These are phyloP conservation scores for Diplogelasinospora grovesii DNA, from an alignment of 495 filamentous ascomycete genomes.

Conservation along the genomic window DNA sequence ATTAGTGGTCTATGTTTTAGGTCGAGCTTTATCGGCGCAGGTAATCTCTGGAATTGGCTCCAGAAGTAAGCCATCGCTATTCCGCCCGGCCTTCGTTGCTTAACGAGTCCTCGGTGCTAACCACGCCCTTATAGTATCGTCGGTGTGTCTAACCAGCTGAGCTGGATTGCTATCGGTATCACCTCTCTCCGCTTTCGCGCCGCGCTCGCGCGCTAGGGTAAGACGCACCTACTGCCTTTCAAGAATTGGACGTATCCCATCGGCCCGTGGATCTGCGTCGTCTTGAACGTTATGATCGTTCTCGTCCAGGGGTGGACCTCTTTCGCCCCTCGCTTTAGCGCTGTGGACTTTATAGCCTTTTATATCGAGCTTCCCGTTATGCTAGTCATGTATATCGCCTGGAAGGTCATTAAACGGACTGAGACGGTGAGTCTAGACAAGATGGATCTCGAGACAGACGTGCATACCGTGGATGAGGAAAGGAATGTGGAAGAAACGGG, in stretches of 20 bases:
- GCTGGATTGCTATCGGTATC: constrained; percentile 54
- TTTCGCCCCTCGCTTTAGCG: constrained; percentile 49
- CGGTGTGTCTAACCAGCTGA: constrained; percentile 57
- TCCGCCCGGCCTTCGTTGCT: too few relatives aligned
- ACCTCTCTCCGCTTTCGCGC: constrained; percentile 54
- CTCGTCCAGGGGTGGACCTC: constrained; percentile 54
- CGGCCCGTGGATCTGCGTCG: too few relatives aligned
- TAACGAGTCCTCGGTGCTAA: too few relatives aligned
- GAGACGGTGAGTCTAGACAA: constrained; percentile 42
- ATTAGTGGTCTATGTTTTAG: too few relatives aligned
- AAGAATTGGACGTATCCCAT: too few relatives aligned
- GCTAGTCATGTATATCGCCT: constrained; percentile 45
- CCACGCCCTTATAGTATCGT: constrained; percentile 52
- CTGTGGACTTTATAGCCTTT: constrained; percentile 51
- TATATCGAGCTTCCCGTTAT: constrained; percentile 57
- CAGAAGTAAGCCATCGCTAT: too few relatives aligned
- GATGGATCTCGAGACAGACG: constrained; percentile 43
- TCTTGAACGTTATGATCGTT: too few relatives aligned
- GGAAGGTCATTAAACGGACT: too few relatives aligned
- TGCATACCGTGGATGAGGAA: not conserved
- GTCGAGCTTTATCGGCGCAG: too few relatives aligned
- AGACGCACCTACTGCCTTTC: too few relatives aligned
- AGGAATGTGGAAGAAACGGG: constrained; percentile 1
- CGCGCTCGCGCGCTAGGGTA: constrained; percentile 42
- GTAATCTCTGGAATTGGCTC: too few relatives aligned